Evolutionary conservation across 2,329 filamentous ascomycete species (phyloP).

Genomic region (Elsinoe batatas): DNA sequence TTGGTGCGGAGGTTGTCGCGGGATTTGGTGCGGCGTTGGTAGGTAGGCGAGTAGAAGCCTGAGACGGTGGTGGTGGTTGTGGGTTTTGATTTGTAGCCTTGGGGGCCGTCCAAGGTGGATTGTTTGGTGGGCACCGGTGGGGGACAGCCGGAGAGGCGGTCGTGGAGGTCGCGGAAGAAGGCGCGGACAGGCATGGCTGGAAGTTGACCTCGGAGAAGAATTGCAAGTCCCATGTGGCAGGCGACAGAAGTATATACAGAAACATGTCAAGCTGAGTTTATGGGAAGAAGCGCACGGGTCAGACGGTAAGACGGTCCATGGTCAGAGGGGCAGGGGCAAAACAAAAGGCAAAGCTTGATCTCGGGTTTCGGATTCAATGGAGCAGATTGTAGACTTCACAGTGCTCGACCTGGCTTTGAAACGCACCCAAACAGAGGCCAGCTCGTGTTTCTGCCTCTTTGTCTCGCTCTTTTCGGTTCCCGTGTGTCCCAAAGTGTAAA

Average conservation of each 20-base stretch:
- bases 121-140: neutral
- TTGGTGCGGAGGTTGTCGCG: neutral
- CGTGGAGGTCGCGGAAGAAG: slow-evolving; percentile 7
- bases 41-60: slow-evolving; percentile 6
- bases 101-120: neutral
- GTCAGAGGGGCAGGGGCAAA: slow-evolving; percentile 3
- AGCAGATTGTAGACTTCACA: no score
- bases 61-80: slow-evolving; percentile 3
- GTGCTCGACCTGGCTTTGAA: slow-evolving; percentile 4
- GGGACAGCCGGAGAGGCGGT: neutral
- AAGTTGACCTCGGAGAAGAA: neutral
- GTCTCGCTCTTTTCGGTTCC: neutral
- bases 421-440: neutral
- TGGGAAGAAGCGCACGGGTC: neutral
- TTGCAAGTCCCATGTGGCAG: neutral
- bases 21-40: neutral
- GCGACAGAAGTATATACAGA: neutral
- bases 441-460: neutral
- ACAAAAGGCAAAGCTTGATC: neutral
- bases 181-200: slow-evolving; percentile 8
- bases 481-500: no score
- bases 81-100: neutral
- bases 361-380: slow-evolving; percentile 9
- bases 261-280: neutral
- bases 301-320: neutral